Evolutionary conservation across 1,284 basidiomycete species (phyloP).

Genomic region (Megacollybia platyphylla): DNA sequence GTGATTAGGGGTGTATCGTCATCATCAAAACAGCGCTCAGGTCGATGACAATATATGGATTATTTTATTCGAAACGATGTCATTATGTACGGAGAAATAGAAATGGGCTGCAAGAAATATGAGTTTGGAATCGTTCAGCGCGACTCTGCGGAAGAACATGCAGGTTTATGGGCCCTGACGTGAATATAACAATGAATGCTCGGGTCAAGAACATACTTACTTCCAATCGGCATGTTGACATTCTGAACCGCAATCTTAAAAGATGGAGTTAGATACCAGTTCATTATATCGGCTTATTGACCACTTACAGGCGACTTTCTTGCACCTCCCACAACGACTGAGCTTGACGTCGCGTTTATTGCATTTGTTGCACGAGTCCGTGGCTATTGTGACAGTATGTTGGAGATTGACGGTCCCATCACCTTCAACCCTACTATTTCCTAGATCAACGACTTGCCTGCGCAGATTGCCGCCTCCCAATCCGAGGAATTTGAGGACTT

Average conservation of each 20-base stretch:
- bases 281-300: not conserved
- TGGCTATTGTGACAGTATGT: slow-evolving; percentile 12
- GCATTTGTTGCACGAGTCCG: slow-evolving; percentile 16
- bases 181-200: not conserved
- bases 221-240: slow-evolving; percentile 19
- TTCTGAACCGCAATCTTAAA: slow-evolving; percentile 14
- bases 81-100: too few species aligned
- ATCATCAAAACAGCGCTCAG: not conserved
- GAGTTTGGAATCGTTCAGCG: not conserved
- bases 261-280: not conserved
- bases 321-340: slow-evolving; percentile 15
- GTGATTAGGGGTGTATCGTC: not conserved
- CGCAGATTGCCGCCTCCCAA: slow-evolving; percentile 8
- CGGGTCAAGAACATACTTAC: slow-evolving; percentile 7
- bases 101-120: not conserved
- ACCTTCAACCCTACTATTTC: slow-evolving; percentile 11
- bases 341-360: slow-evolving; percentile 15
- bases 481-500: slow-evolving; percentile 4
- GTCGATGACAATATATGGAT: too few species aligned
- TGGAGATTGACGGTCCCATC: slow-evolving; percentile 9
- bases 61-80: too few species aligned
- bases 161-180: not conserved
- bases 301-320: slow-evolving; percentile 15
- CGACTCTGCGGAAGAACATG: not conserved
- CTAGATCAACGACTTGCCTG: slow-evolving; percentile 10